Conservation (phyloP, 2,329 filamentous ascomycete genomes). For the Ambrosiella cleistominuta region DNA sequence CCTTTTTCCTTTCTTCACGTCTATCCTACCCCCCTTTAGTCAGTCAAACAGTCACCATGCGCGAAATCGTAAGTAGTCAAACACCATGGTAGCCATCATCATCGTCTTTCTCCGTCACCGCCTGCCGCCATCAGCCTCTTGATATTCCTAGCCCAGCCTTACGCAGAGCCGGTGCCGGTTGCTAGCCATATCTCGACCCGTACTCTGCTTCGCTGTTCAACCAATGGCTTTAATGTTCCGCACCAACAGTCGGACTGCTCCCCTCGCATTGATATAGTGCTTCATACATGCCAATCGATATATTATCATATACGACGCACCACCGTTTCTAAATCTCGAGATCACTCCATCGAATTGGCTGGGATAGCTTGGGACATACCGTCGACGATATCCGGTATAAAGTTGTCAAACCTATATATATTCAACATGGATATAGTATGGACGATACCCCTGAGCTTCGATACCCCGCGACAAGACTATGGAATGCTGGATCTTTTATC, state of each 20-base stretch:
- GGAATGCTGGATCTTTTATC: conserved; percentile 12
- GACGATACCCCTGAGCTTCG: conserved; percentile 4
- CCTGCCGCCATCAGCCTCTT: neutral
- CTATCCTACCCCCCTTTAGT: conserved; percentile 16
- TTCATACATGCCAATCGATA: conserved; percentile 9
- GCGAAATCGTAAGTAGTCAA: conserved; percentile 45
- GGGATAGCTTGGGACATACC: neutral
- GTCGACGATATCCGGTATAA: neutral
- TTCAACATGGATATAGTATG: neutral
- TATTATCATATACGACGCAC: neutral
- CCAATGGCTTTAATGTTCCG: neutral
- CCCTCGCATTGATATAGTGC: neutral
- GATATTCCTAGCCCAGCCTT: neutral
- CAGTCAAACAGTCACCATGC: conserved; percentile 33
- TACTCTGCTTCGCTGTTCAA: neutral
- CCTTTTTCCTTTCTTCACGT: conserved; percentile 15
- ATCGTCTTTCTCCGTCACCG: neutral
- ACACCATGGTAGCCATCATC: conserved; percentile 4
- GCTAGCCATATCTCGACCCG: neutral
- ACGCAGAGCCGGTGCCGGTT: neutral
- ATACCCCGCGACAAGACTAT: conserved; percentile 22
- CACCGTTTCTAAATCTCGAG: neutral
- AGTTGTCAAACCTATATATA: neutral
- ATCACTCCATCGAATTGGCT: neutral
- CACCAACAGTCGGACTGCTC: too few relatives aligned